These are phyloP conservation scores for Fraxinus greggii DNA, from an alignment of 305 asterid species.

Conservation along the genomic window DNA sequence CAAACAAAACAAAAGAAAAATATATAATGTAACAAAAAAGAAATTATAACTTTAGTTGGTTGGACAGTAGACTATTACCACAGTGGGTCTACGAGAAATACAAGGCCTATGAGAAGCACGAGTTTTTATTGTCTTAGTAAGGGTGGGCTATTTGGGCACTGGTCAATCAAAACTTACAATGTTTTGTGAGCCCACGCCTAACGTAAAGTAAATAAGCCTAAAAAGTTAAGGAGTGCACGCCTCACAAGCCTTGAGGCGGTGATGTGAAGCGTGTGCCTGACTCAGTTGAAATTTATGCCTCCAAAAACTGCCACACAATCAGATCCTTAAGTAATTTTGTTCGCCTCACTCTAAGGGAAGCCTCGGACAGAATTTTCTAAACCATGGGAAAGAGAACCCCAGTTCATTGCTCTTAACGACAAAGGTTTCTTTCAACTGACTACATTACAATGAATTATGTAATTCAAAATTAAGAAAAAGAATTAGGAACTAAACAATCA, in stretches of 20 bases:
- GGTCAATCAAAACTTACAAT: background rate
- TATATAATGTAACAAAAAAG: background rate
- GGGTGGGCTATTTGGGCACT: background rate
- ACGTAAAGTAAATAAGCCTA: background rate
- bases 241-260: background rate
- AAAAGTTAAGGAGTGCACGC: background rate
- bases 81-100: background rate
- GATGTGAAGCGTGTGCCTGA: background rate
- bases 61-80: background rate
- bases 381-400: background rate
- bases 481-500: background rate
- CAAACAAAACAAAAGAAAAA: background rate
- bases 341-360: background rate
- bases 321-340: background rate
- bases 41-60: background rate
- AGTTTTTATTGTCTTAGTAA: background rate
- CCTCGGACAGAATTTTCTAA: background rate
- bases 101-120: background rate
- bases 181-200: background rate
- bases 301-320: background rate
- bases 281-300: background rate
- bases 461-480: background rate
- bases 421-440: background rate
- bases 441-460: background rate
- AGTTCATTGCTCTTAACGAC: background rate